Evolutionary conservation across 2,329 filamentous ascomycete genomes (phyloP).

Genomic region (Verticillium albo-atrum): DNA sequence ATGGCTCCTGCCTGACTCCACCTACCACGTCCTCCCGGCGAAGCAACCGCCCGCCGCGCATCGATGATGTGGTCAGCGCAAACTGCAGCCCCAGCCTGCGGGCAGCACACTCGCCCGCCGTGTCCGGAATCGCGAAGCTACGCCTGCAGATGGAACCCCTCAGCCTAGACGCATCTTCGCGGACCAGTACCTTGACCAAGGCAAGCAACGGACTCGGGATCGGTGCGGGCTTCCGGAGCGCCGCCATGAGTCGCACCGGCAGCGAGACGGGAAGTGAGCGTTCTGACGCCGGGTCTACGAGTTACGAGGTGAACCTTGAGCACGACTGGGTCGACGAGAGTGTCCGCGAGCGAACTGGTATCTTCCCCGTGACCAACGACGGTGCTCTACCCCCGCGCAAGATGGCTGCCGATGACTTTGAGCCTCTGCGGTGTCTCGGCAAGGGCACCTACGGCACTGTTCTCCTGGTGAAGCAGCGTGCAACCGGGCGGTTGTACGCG

Average conservation of each 20-base stretch:
- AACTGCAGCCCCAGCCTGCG: conserved; percentile 60
- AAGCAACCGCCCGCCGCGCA: conserved; percentile 28
- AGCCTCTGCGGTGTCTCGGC: conserved; percentile 84
- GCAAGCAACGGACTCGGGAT: conserved; percentile 40
- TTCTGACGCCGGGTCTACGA: conserved; percentile 65
- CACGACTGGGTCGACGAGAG: conserved; percentile 77
- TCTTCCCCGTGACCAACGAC: conserved; percentile 45
- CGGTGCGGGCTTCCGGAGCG: conserved; percentile 42
- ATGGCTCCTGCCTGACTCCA: conserved; percentile 21
- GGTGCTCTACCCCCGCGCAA: conserved; percentile 61
- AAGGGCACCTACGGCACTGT: conserved; percentile 97
- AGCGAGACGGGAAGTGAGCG: conserved; percentile 51
- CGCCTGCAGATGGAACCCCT: conserved; percentile 78
- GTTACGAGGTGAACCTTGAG: conserved; percentile 81
- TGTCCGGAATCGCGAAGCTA: conserved; percentile 76
- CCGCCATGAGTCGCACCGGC: conserved; percentile 47
- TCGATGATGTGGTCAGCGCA: conserved; percentile 56
- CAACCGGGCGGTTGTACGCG: conserved; percentile 85
- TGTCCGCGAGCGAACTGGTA: conserved; percentile 37
- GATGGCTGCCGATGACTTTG: conserved; percentile 89
- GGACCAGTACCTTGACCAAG: conserved; percentile 51
- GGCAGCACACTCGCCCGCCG: conserved; percentile 43
- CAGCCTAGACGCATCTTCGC: conserved; percentile 55
- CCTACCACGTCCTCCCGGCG: conserved; percentile 21
- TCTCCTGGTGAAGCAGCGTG: conserved; percentile 81